Percentiles rank a stretch among this genome's conserved stretches.
phyloP scores from a whole-genome alignment of 2,329 filamentous ascomycete genomes.

The Cryphonectria carpinicola region DNA sequence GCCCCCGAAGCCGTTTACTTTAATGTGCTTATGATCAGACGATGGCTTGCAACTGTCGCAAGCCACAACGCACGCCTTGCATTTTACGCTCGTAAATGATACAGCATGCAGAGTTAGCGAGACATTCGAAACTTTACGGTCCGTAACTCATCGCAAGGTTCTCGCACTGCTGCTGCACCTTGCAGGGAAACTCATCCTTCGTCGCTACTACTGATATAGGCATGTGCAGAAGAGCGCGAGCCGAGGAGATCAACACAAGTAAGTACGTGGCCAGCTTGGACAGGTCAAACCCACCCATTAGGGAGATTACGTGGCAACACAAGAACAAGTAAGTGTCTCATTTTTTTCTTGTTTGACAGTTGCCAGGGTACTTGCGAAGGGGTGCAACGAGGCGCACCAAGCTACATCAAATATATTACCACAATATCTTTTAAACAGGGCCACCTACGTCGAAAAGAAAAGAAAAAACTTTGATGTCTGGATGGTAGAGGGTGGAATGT shows the following conservation, averaged over 20 bases:
- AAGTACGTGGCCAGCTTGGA: background rate
- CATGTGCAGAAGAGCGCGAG: background rate
- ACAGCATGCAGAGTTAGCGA: background rate
- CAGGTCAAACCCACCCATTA: background rate
- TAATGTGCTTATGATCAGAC: background rate
- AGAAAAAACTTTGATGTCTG: background rate
- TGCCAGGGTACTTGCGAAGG: background rate
- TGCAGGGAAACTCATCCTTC: background rate
- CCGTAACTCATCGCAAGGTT: background rate
- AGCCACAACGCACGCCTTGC: background rate
- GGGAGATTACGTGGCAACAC: background rate
- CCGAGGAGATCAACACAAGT: background rate
- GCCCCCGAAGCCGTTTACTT: too few species aligned
- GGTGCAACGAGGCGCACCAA: background rate
- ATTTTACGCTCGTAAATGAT: background rate
- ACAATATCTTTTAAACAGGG: background rate
- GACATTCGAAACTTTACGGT: background rate
- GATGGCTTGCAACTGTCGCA: background rate
- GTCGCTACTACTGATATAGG: background rate
- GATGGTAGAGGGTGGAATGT: background rate
- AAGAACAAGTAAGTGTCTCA: background rate
- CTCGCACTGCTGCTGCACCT: background rate
- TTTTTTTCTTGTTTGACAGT: background rate
- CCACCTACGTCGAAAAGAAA: background rate
- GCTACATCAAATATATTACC: background rate